phyloP scores from a whole-genome alignment of 352 stramenopile genomes.

The Phytophthora nicotianae region DNA sequence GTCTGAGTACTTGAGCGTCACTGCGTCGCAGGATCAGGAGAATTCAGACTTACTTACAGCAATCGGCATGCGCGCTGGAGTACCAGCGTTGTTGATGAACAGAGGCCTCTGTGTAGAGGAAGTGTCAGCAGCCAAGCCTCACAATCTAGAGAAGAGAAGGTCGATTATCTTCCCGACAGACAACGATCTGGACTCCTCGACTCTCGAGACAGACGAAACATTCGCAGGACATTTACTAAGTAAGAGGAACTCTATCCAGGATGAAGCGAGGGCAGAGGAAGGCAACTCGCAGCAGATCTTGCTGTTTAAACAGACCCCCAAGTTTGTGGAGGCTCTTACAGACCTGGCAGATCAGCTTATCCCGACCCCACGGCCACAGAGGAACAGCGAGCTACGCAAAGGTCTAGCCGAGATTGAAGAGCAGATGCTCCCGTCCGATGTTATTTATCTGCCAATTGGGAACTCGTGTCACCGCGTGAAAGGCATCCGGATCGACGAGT shows the following conservation, averaged over 20 bases:
- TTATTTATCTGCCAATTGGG: conserved; percentile 81
- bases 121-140: conserved; percentile 48
- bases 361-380: conserved; percentile 41
- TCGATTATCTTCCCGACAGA: conserved; percentile 69
- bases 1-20: conserved; percentile 80
- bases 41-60: conserved; percentile 67
- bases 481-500: conserved; percentile 71
- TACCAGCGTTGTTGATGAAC: conserved; percentile 79
- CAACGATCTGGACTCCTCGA: conserved; percentile 40
- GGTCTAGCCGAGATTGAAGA: conserved; percentile 55
- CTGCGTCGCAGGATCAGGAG: conserved; percentile 56
- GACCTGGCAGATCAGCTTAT: conserved; percentile 73
- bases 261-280: conserved; percentile 65
- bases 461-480: conserved; percentile 82
- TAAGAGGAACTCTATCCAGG: conserved; percentile 57
- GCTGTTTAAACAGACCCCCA: conserved; percentile 72
- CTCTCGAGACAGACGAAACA: conserved; percentile 50
- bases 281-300: conserved; percentile 64
- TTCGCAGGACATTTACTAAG: conserved; percentile 61
- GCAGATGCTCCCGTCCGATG: conserved; percentile 65
- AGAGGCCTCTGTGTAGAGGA: conserved; percentile 74
- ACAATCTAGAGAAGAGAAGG: conserved; percentile 57
- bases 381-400: conserved; percentile 56
- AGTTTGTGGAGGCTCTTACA: conserved; percentile 72
- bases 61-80: conserved; percentile 67